Base-by-base conservation (phyloP, 805 yeast species). In the Wickerhamomyces rabaulensis region DNA sequence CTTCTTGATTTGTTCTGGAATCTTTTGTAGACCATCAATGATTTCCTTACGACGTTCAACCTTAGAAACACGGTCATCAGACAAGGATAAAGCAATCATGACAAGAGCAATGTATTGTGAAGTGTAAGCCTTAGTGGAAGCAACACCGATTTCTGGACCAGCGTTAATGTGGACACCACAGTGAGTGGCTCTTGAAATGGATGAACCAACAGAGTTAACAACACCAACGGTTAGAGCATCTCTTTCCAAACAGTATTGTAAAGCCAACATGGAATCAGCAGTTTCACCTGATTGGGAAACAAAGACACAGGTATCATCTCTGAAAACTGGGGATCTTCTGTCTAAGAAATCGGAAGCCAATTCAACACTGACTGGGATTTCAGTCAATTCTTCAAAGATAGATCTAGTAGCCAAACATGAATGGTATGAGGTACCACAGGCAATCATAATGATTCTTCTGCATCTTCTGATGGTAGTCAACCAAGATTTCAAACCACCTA, bases 81-180 rank as follows among this genome's bases (percentile, higher is more conserved):
- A 87, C 53, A 94, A 76, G n/a, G 92, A 88, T 45, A 94, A 76
- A 1, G 98, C 98, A 72, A 94, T 78, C 97, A 94, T 89, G 5
- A 92, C 97, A 53, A 94, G 74, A 0, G 99, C 98, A 67, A 95
- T 91, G 68, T 82, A 94, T 68, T 94, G 99, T 10, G 99, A 94
- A 8, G 99, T 94, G 74, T 94, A 94, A 25, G 99, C 99, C 72
- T 94, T 94, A 41, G 99, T 94, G 12, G 97, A 90, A 10, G 99
- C 99, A 57, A 94, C 99, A 68, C 99, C 98, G 54, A 94, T 94
- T 71, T 94, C 99, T 40, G 99, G 99, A 55, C 99, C 99, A 42
- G 99, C 99, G 65, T 94, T 94, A 66, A 94, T 91, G 68, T 94
- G 99, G 47, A 94, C 97, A 80, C 99, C 99, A 75, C 99, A 94